phyloP scores from a whole-genome alignment of 257 asterid genomes.

The Solanum rostratum region DNA sequence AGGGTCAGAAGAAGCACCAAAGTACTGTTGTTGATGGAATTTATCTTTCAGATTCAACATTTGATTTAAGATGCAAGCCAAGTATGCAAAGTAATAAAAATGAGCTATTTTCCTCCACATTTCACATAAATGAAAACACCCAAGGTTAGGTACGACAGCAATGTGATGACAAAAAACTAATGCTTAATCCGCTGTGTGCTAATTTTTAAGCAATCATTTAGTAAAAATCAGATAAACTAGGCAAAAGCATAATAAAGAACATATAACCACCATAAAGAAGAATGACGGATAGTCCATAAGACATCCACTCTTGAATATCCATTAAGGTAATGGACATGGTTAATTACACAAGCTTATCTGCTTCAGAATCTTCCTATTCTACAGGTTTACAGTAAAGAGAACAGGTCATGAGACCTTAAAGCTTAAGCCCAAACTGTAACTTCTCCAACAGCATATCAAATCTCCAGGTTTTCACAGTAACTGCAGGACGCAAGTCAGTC shows the following conservation, averaged over 20 bases:
- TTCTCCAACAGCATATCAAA: neutral
- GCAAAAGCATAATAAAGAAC: neutral
- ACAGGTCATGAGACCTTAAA: neutral
- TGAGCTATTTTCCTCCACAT: neutral
- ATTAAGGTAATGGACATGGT: neutral
- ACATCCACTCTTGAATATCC: neutral
- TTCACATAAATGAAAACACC: neutral
- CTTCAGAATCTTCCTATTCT: neutral
- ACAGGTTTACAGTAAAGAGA: neutral
- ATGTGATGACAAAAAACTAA: neutral
- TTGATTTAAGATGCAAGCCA: neutral
- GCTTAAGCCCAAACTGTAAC: neutral
- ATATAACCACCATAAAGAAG: neutral
- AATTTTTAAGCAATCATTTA: neutral
- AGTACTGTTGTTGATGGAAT: neutral
- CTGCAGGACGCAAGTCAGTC: slow-evolving; percentile 23
- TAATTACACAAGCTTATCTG: neutral
- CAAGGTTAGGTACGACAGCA: neutral
- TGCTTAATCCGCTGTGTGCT: neutral
- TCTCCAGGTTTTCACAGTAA: neutral
- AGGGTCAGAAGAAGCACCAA: neutral
- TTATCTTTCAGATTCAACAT: neutral
- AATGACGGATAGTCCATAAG: neutral
- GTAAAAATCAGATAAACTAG: neutral
- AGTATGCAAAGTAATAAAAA: neutral